Base-by-base conservation (phyloP, 1,284 basidiomycete genomes). In the Ustilago hordei region DNA sequence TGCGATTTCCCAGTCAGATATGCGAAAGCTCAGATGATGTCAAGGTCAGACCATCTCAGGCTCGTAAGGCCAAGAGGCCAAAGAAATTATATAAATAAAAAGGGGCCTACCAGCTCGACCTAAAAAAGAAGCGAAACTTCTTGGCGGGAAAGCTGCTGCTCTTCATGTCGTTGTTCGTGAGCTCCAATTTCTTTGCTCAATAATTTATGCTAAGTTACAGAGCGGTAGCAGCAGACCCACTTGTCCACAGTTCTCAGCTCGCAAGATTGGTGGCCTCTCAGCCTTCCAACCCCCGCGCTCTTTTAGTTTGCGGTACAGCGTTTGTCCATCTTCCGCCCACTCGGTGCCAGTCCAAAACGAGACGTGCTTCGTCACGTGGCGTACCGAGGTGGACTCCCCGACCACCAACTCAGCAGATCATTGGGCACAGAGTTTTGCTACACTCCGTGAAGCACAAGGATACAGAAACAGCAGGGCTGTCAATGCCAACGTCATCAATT, bases 121-220 rank as follows among this genome's bases (percentile, higher is more conserved):
- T 57, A 57, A 57, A 45, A 54, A 54, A 19, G 38, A n/a, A 31
- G 17, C 55, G 31, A 55, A 57, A 57, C 55, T 57, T 57, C 55
- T 57, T 57, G 55, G 55, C 55, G 39, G 4, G 23, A 19, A 31
- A 19, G 28, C 31, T 52, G 23, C 48, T 32, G 9, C 52, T n/a
- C 15, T 15, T 9, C 19, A 15, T 19, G 19, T 23, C 52, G 8
- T 38, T n/a, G 7, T 19, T 45, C 13, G 43, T 50, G 48, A 50
- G 48, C 1, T 32, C 32, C 11, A 32, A 32, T 32, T 50, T 32
- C 28, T 13, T 23, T 23, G 23, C 23, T 23, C 23, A 23, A 23
- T 23, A 23, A 23, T 23, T 23, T 23, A 23, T 23, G 23, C 2
- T 23, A 23, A 23, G 23, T 23, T 23, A 23, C 23, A 23, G 23